Evolutionary conservation across 768 basidiomycete genomes (phyloP).

Genomic region (Tylopilus felleus): DNA sequence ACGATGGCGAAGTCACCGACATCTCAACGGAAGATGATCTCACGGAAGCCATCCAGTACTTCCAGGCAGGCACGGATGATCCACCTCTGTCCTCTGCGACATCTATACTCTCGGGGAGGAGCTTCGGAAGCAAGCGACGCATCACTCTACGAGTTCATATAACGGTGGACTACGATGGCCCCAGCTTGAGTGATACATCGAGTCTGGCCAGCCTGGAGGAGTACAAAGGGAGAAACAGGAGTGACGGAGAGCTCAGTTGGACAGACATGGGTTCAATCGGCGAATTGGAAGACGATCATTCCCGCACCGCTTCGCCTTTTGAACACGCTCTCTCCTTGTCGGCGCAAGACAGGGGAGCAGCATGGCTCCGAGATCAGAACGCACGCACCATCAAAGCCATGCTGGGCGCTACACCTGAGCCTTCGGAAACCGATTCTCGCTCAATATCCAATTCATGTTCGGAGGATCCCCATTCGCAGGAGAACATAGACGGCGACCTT

Average conservation of each 20-base stretch:
- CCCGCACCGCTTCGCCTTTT: slow-evolving; percentile 41
- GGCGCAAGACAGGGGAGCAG: slow-evolving; percentile 65
- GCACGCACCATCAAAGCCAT: slow-evolving; percentile 58
- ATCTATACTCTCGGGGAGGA: slow-evolving; percentile 65
- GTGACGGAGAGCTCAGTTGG: slow-evolving; percentile 41
- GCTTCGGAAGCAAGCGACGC: slow-evolving; percentile 64
- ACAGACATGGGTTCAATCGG: slow-evolving; percentile 44
- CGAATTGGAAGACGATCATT: slow-evolving; percentile 57
- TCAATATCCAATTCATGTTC: slow-evolving; percentile 36
- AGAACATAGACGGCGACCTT: slow-evolving; percentile 55
- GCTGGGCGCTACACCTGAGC: slow-evolving; percentile 54
- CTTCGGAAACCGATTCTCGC: slow-evolving; percentile 53
- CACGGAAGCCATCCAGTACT: slow-evolving; percentile 85
- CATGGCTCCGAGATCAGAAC: slow-evolving; percentile 84
- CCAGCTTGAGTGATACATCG: slow-evolving; percentile 83
- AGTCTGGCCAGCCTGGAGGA: slow-evolving; percentile 80
- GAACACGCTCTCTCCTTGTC: slow-evolving; percentile 39
- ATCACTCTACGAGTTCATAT: slow-evolving; percentile 78
- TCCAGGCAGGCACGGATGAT: slow-evolving; percentile 73
- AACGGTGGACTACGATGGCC: slow-evolving; percentile 85
- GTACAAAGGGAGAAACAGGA: slow-evolving; percentile 55
- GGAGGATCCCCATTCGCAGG: slow-evolving; percentile 35
- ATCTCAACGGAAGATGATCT: slow-evolving; percentile 73
- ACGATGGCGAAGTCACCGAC: slow-evolving; percentile 75
- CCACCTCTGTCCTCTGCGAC: slow-evolving; percentile 65